Base-by-base conservation (phyloP, 1,284 basidiomycete genomes). In the Austropuccinia psidii region DNA sequence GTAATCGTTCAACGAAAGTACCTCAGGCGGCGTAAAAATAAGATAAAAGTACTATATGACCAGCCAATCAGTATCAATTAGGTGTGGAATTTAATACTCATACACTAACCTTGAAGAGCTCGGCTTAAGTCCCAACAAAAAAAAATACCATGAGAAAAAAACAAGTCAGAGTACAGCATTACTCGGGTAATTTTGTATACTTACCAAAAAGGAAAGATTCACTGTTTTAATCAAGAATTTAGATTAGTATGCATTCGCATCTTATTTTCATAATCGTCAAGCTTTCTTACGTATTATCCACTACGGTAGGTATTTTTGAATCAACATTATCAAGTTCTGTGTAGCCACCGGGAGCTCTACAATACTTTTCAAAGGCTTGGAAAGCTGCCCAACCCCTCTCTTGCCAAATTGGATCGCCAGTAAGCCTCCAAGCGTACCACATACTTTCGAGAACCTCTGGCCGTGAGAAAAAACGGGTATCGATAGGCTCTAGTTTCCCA, bases 361-460 rank as follows among this genome's bases (percentile, higher is more conserved):
- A 73, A 47, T 50, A 21, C 19, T 35, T 62, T 62, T 72, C 69
- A 8, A 60, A 39, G 29, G 69, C 55, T 50, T 72, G 19, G 41
- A 52, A 72, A 11, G 62, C 29, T 29, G 39, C 13, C 69, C 69
- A 73, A 13, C 58, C 69, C 31, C 69, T 47, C 5, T 73, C 69
- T 64, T 73, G 82, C 89, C 89, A 90, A 57, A 83, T 84, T 19
- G 80, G 79, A 73, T 90, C 86, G 0, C 87, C 85, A 1, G 89
- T 90, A 17, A 85, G 86, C 50, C 86, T 83, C 87, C 87, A 90
- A 74, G 90, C 79, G 29, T 88, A 79, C 78, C 87, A 89, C 75
- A 89, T 84, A 58, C 85, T 86, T 77, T 90, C 89, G 7, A 89
- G 80, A 2, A 89, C 84, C 87, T 90, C 58, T 17, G 58, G 58